Base-by-base conservation (phyloP, 2,329 filamentous ascomycete species). In the Diaporthe longicolla region DNA sequence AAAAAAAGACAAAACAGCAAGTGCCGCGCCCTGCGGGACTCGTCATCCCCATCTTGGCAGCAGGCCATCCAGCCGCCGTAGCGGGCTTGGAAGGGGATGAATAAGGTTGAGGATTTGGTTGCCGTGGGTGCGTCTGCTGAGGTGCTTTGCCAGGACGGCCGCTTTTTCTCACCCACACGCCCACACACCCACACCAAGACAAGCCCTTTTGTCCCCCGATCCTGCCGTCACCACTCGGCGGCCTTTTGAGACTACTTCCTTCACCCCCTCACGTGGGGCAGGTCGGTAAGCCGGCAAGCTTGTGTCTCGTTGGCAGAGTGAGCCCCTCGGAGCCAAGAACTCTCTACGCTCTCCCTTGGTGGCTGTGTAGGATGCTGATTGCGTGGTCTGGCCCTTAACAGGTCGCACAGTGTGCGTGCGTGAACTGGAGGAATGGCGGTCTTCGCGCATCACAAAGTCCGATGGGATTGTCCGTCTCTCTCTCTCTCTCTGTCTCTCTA, bases 321-420 rank as follows among this genome's bases (percentile, higher is more conserved):
- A 32, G 11, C 37, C 9, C 29, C 13, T 7, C 19, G 45, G 11
- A 26, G 45, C 63, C 63, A 66, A 66, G 63, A 26, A 54, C 13
- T 3, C 21, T 52, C 32, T 50, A 52, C 63, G 63, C 63, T 66
- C 63, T 52, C 63, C 45, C 63, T 66, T 52, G 63, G 63, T 66
- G 63, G 63, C 63, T 66, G 63, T 66, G 63, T 52, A 52, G 63
- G 43, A n/a, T 66, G 43, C 61, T 17, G 61, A 35, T 66, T 52
- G 63, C 63, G 63, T 52, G 45, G 45, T 37, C 29, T 4, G 29
- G 29, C 8, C 45, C 32, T 40, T 66, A 66, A 66, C 63, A 66
- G 13, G 63, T 9, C 4, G 21, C 63, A 66, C 63, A 66, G 63
- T 66, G 63, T 66, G 63, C n/a, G n/a, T 17, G 17, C 7, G 43